Base-by-base conservation (phyloP, 1,284 basidiomycete genomes). In the Erythrobasidium hasegawianum region DNA sequence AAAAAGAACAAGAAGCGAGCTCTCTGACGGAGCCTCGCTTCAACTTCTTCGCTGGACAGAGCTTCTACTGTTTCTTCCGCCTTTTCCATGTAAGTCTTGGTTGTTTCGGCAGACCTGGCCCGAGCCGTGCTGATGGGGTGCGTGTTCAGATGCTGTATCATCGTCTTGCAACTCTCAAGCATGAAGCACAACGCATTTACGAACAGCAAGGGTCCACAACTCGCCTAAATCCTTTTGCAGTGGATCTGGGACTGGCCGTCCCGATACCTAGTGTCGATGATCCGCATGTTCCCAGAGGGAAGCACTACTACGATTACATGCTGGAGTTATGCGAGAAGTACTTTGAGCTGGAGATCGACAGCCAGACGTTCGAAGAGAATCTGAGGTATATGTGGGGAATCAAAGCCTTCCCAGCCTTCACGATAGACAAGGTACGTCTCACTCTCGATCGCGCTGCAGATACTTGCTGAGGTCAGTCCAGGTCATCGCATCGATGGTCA, bases 361-460 rank as follows among this genome's bases (percentile, higher is more conserved):
- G 88, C 75, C 81, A 83, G 39, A 86, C 86, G n/a, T 97, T 91
- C 75, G 96, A 99, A 77, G 95, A 98, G 78, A 89, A 93, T 74
- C 86, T 96, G 82, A 81, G 96, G 69, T 95, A 92, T 85, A 96
- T 99, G 85, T 97, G 93, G 79, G 90, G 93, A 33, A 93, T 87
- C 71, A 89, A 91, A 81, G 92, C 93, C 73, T 79, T 85, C 73
- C 75, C 79, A 14, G 71, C 80, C 27, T 79, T 78, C 40, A 79
- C 78, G 5, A 50, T 75, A 47, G 74, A 74, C 67, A 75, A 74
- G 66, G 67, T 75, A 47, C 16, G 43, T n/a, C 22, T 5, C 4
- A 5, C 43, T 47, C 27, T n/a, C 43, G 16, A 4, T 24, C 43
- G 22, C 8, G 16, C 22, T n/a, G 5, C n/a, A n/a, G 16, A 47